Conservation (phyloP, 2,329 filamentous ascomycete genomes). For the Coniella vitis region DNA sequence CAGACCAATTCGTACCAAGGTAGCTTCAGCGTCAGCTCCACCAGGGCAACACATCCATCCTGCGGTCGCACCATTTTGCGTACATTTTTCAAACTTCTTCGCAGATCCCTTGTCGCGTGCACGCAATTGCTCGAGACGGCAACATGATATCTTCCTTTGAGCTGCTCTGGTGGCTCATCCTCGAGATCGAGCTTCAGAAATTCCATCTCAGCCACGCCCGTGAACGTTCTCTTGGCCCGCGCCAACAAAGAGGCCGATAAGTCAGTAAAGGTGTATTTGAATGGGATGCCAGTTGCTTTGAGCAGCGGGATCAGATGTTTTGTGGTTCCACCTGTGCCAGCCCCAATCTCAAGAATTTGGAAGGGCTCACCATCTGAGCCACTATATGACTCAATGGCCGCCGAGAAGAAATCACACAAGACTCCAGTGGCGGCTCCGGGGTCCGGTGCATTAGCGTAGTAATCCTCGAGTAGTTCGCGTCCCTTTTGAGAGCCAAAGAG, state of each 20-base stretch:
- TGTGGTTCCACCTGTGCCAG: constrained; percentile 31
- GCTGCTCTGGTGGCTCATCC: constrained; percentile 19
- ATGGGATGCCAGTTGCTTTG: constrained; percentile 19
- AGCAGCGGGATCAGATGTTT: constrained; percentile 21
- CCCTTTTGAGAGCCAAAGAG: constrained; percentile 16
- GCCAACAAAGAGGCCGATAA: constrained; percentile 27
- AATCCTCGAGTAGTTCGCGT: not conserved
- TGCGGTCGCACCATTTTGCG: constrained; percentile 21
- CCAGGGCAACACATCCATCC: constrained; percentile 27
- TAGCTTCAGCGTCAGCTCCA: constrained; percentile 27
- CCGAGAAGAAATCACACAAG: not conserved
- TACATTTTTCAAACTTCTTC: constrained; percentile 19
- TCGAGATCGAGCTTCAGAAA: constrained; percentile 26
- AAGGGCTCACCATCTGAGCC: constrained; percentile 14
- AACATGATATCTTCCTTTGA: constrained; percentile 23
- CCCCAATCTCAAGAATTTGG: constrained; percentile 27
- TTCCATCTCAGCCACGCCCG: constrained; percentile 21
- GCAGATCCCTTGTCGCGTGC: constrained; percentile 26
- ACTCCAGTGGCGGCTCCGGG: not conserved
- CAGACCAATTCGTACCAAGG: constrained; percentile 29
- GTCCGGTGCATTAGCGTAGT: constrained; percentile 1
- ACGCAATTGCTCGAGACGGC: constrained; percentile 28
- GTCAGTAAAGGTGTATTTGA: constrained; percentile 35
- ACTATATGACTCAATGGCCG: too few species aligned
- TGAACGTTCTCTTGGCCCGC: constrained; percentile 21